phyloP scores from a whole-genome alignment of 805 yeast species.

The Zygosaccharomyces bailii region DNA sequence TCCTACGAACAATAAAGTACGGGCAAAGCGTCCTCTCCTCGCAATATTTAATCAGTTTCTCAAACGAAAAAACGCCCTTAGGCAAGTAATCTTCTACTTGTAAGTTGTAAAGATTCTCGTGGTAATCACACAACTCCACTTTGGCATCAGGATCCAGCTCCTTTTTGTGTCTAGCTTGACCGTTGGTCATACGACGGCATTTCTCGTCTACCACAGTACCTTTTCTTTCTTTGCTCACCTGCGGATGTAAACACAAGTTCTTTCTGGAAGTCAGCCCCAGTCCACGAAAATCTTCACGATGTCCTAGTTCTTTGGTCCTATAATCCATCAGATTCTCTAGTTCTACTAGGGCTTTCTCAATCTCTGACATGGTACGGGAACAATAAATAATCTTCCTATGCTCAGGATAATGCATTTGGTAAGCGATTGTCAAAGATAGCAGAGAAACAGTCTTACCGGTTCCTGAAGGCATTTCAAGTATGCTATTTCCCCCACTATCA shows the following conservation, averaged over 20 bases:
- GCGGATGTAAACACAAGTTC: slow-evolving; percentile 88
- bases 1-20: slow-evolving; percentile 94
- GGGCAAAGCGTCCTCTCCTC: slow-evolving; percentile 84
- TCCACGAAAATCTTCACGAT: slow-evolving; percentile 87
- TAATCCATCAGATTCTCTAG: slow-evolving; percentile 83
- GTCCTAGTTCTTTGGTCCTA: slow-evolving; percentile 78
- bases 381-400: slow-evolving; percentile 89
- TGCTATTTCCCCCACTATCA: slow-evolving; percentile 96
- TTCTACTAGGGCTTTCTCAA: slow-evolving; percentile 94
- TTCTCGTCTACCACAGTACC: slow-evolving; percentile 94
- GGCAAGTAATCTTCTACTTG: slow-evolving; percentile 91
- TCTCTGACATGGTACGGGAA: slow-evolving; percentile 99
- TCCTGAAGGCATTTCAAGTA: slow-evolving; percentile 98
- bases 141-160: slow-evolving; percentile 58
- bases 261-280: slow-evolving; percentile 92
- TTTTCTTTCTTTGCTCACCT: slow-evolving; percentile 79
- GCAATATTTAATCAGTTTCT: slow-evolving; percentile 73
- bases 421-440: slow-evolving; percentile 87
- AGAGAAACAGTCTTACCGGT: slow-evolving; percentile 96
- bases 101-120: slow-evolving; percentile 79
- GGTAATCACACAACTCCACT: slow-evolving; percentile 72
- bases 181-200: slow-evolving; percentile 92
- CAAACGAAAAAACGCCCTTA: slow-evolving; percentile 92
- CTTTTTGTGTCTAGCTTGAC: slow-evolving; percentile 67
- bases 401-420: slow-evolving; percentile 92